Evolutionary conservation across 2,329 filamentous ascomycete genomes (phyloP).

Genomic region (Tolypocladium album): DNA sequence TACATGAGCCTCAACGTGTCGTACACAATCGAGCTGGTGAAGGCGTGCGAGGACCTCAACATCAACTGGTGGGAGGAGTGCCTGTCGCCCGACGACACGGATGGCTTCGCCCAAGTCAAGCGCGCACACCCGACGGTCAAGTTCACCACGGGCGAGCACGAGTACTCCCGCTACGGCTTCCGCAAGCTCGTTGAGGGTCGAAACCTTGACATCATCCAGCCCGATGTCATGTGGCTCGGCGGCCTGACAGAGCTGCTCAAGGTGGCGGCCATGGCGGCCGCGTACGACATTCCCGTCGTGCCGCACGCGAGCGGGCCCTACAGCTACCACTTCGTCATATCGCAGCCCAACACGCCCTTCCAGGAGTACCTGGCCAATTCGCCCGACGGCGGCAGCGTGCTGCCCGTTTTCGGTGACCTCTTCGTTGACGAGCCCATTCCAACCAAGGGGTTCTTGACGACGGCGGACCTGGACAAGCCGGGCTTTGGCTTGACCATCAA

Average conservation of each 20-base stretch:
- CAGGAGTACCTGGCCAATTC: constrained; percentile 95
- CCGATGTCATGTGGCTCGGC: constrained; percentile 96
- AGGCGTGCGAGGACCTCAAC: constrained; percentile 70
- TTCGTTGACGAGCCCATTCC: constrained; percentile 89
- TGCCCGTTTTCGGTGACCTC: constrained; percentile 85
- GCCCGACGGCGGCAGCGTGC: constrained; percentile 76
- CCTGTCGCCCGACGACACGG: constrained; percentile 80
- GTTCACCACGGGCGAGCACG: constrained; percentile 93
- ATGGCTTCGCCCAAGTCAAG: constrained; percentile 85
- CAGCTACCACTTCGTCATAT: constrained; percentile 93
- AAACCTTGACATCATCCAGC: constrained; percentile 89
- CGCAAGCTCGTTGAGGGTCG: constrained; percentile 86
- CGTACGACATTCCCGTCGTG: constrained; percentile 89
- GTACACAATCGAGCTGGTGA: constrained; percentile 85
- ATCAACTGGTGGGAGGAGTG: constrained; percentile 99
- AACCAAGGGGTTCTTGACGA: constrained; percentile 67
- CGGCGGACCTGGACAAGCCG: constrained; percentile 73
- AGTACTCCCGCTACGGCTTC: constrained; percentile 91
- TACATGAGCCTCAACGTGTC: constrained; percentile 93
- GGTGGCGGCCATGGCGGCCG: constrained; percentile 77
- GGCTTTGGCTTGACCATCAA: constrained; percentile 86
- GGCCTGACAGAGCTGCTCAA: constrained; percentile 87
- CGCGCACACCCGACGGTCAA: constrained; percentile 80
- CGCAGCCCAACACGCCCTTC: constrained; percentile 86
- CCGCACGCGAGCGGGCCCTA: constrained; percentile 93